Evolutionary conservation across 345 rosid species (phyloP).

Genomic region (Geranium brycei): DNA sequence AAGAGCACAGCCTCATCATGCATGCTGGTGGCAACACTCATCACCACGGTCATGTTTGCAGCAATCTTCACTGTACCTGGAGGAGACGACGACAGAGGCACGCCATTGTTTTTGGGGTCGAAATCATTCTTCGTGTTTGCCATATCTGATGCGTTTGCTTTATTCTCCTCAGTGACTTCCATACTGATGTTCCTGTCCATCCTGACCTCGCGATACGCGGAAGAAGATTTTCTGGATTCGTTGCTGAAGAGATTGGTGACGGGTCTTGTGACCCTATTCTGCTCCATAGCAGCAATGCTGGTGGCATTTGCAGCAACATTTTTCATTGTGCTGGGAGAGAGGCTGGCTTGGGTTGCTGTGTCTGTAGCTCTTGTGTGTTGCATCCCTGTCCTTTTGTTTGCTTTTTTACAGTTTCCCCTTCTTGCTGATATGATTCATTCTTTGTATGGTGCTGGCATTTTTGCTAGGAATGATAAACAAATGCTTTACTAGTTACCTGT

Average conservation of each 20-base stretch:
- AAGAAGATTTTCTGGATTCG: conserved; percentile 24
- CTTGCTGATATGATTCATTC: conserved; percentile 11
- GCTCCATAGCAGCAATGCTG: conserved; percentile 32
- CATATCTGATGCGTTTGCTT: conserved; percentile 17
- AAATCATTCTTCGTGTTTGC: conserved; percentile 15
- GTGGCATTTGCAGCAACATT: conserved; percentile 20
- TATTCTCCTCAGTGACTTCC: conserved; percentile 25
- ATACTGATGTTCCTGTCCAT: conserved; percentile 30
- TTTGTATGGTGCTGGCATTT: conserved; percentile 6
- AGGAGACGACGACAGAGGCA: conserved; percentile 17
- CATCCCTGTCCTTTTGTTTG: conserved; percentile 20
- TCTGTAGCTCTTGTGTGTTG: conserved; percentile 11
- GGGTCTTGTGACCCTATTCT: conserved; percentile 20
- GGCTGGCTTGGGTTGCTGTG: conserved; percentile 14
- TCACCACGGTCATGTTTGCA: conserved; percentile 34
- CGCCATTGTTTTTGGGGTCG: conserved; percentile 11
- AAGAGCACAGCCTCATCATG: conserved; percentile 30
- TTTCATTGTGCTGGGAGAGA: conserved; percentile 17
- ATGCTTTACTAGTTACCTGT: neutral
- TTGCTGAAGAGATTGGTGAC: conserved; percentile 27
- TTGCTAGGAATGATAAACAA: neutral
- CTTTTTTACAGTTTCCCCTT: conserved; percentile 21
- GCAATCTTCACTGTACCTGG: conserved; percentile 34
- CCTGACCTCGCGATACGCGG: conserved; percentile 31
- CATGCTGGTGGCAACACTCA: conserved; percentile 29